Base-by-base conservation (phyloP, 495 filamentous ascomycete genomes). In the Letharia columbiana region DNA sequence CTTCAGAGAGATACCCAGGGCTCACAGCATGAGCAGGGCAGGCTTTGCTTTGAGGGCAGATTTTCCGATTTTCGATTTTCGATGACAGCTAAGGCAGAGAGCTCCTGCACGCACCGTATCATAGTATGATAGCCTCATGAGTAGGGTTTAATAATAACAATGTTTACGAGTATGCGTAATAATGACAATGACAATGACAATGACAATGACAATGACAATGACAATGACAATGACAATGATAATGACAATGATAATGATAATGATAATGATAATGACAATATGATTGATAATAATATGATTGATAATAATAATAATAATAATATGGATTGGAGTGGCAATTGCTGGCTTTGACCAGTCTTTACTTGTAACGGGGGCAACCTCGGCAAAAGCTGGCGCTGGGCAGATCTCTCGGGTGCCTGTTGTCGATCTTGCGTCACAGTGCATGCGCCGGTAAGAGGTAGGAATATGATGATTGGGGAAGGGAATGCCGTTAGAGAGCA, bases 351-450 rank as follows among this genome's bases (percentile, higher is more conserved):
- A 28, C 23, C 23, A 28, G 23, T 28, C 23, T 28, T 28, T 28
- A 28, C 23, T 28, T 1, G 23, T 28, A 28, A 28, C 23, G 23
- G 23, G 23, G 23, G 23, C 23, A 28, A 28, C 23, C 23, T 28
- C 23, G 23, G 23, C 23, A 28, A 28, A 28, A 28, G 23, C 23
- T 28, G 23, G 23, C 23, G 23, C 37, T 44, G 1, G 13, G 47
- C n/a, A 50, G 54, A 57, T 57, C 54, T 57, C 54, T 57, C 54
- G 54, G 54, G 54, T 20, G 12, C 13, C 13, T 6, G 33, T 57
- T 57, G 54, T 23, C 54, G 54, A 37, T 57, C 31, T 10, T 57
- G 33, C 54, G 54, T 57, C 54, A 57, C n/a, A 56, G 13, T 31
- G 31, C 52, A 33, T 56, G 12, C 1, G 28, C 50, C 3, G 8